A percentile compares a stretch with the other conserved stretches of the same genome.
Evolutionary conservation across 805 yeast species (phyloP).

Genomic region (Candida pseudoglaebosa): DNA sequence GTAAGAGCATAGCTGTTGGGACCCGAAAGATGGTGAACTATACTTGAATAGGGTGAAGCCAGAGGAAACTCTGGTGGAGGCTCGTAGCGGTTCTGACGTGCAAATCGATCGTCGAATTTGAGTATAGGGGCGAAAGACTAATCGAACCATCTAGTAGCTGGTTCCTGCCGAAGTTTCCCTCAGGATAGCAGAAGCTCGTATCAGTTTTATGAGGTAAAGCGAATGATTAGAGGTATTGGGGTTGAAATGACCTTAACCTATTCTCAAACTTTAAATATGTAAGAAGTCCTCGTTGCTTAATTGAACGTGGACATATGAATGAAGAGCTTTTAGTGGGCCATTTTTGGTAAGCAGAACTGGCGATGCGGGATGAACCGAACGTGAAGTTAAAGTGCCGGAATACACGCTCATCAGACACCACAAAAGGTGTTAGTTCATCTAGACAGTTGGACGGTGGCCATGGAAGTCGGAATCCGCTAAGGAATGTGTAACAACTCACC

Average conservation of each 20-base stretch:
- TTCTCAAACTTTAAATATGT: conserved; percentile 42
- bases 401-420: conserved; percentile 43
- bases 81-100: conserved; percentile 45
- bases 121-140: conserved; percentile 42
- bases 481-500: conserved; percentile 53
- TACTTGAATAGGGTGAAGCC: conserved; percentile 45
- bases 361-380: conserved; percentile 23
- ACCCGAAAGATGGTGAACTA: conserved; percentile 44
- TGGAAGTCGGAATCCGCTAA: conserved; percentile 52
- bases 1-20: conserved; percentile 44
- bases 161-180: conserved; percentile 44
- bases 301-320: conserved; percentile 36
- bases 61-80: conserved; percentile 45
- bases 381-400: conserved; percentile 22
- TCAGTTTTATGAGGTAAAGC: conserved; percentile 41
- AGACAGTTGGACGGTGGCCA: conserved; percentile 54
- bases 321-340: conserved; percentile 45
- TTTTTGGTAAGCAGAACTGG: conserved; percentile 46
- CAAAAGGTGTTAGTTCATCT: conserved; percentile 42
- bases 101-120: conserved; percentile 43
- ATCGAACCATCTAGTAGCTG: conserved; percentile 37
- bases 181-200: conserved; percentile 30
- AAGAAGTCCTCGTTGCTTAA: conserved; percentile 39
- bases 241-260: conserved; percentile 36
- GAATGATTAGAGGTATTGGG: conserved; percentile 41